phyloP scores from a whole-genome alignment of 768 basidiomycete genomes.

The Amanita fuliginea region DNA sequence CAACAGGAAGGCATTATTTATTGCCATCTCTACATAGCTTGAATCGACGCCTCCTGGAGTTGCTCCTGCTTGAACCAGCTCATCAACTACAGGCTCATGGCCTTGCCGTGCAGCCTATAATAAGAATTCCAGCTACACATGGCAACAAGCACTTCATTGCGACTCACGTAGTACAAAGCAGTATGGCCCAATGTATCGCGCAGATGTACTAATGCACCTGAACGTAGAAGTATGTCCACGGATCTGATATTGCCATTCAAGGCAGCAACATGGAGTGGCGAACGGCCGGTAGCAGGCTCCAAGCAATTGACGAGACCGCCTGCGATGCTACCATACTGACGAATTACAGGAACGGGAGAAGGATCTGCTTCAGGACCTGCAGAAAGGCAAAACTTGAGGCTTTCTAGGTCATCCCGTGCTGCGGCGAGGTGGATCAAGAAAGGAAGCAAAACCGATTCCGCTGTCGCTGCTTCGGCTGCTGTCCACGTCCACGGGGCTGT shows the following conservation, averaged over 20 bases:
- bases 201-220: slow-evolving; percentile 75
- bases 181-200: slow-evolving; percentile 77
- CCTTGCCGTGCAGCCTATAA: slow-evolving; percentile 66
- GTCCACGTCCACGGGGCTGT: slow-evolving; percentile 72
- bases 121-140: slow-evolving; percentile 1
- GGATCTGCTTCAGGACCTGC: slow-evolving; percentile 16
- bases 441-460: slow-evolving; percentile 63
- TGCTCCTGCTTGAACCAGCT: slow-evolving; percentile 64
- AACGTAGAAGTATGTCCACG: slow-evolving; percentile 43
- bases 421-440: slow-evolving; percentile 74
- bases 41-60: slow-evolving; percentile 60
- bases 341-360: slow-evolving; percentile 12
- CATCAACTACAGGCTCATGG: slow-evolving; percentile 46
- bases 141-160: not conserved
- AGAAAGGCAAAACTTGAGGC: slow-evolving; percentile 49
- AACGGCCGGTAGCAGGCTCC: slow-evolving; percentile 59
- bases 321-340: slow-evolving; percentile 30
- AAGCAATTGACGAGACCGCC: slow-evolving; percentile 68
- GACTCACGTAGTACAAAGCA: slow-evolving; percentile 66
- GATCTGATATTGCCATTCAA: slow-evolving; percentile 46
- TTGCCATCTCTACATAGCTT: slow-evolving; percentile 42
- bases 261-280: slow-evolving; percentile 73
- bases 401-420: slow-evolving; percentile 55
- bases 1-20: slow-evolving; percentile 21
- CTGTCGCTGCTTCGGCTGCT: slow-evolving; percentile 59